Evolutionary conservation across 1,139 yeast genomes (phyloP), one percentile per base, ranked within the genome.

Genomic region (Saccharomyces hybrid): DNA sequence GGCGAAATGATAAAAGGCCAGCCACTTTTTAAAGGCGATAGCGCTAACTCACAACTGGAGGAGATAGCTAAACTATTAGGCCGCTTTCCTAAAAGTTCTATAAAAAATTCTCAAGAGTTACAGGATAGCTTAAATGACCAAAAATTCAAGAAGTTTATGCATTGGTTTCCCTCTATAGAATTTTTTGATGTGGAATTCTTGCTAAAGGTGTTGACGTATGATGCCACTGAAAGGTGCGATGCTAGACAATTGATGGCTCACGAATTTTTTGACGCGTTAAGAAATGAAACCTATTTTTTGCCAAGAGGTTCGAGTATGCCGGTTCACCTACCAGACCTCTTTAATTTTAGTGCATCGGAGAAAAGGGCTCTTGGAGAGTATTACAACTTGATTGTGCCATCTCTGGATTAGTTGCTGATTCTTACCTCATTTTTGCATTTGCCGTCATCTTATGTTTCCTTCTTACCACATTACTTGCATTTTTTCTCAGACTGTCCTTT

Each of bases 1-100:
- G 93, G 93, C 14, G 95, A 86, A 70, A 38, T 38, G 44, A 38
- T 38, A 38, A 19, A 38, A 16, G 44, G 44, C 13, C 44, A 38
- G 13, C 44, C 44, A 6, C 44, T 38, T 38, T 38, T 38, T n/a
- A 38, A 38, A 38, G 44, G 44, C 11, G 44, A 38, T 38, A 38
- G 16, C 5, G 44, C 44, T 3, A 38, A 38, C 8, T 38, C 44
- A 19, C 44, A 38, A 19, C 13, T 38, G 19, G 44, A 38, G 7
- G 25, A 38, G 44, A 38, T 38, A 19, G 44, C 25, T 13, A 38
- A 16, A 9, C 44, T 38, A 38, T 38, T 38, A 38, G 44, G 44
- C 11, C 25, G 44, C n/a, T 23, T 38, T 19, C 44, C 44, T 38
- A 9, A 19, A 9, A 38, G 26, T 38, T 38, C 44, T 38, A 8